Conservation (phyloP, 2,329 filamentous ascomycete species). For the Onygenales sp. region DNA sequence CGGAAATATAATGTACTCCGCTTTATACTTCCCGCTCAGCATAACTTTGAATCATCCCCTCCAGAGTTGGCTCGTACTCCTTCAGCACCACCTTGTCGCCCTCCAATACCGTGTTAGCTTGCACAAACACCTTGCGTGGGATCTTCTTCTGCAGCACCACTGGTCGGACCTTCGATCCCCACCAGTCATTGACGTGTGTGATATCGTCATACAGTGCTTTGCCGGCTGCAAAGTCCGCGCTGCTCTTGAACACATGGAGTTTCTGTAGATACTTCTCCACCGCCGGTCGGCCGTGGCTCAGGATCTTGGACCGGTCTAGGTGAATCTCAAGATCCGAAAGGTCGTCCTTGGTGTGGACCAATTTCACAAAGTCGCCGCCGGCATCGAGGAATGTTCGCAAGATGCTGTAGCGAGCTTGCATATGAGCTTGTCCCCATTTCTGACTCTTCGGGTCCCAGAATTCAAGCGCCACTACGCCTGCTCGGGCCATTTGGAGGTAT, state of each 20-base stretch:
- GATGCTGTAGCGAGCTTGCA: slow-evolving; percentile 85
- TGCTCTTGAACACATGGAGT: slow-evolving; percentile 85
- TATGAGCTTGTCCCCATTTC: slow-evolving; percentile 91
- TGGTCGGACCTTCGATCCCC: slow-evolving; percentile 65
- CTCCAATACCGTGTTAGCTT: slow-evolving; percentile 72
- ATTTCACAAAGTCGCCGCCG: slow-evolving; percentile 75
- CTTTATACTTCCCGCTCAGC: slow-evolving; percentile 46
- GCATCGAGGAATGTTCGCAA: slow-evolving; percentile 67
- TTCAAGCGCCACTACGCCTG: slow-evolving; percentile 80
- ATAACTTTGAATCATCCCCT: slow-evolving; percentile 79
- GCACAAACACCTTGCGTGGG: slow-evolving; percentile 68
- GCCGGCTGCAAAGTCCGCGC: slow-evolving; percentile 72
- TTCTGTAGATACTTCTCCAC: slow-evolving; percentile 84
- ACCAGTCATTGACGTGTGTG: slow-evolving; percentile 76
- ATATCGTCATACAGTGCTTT: slow-evolving; percentile 72
- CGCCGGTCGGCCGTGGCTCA: slow-evolving; percentile 70
- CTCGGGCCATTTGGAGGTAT: slow-evolving; percentile 88
- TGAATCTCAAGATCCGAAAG: slow-evolving; percentile 73
- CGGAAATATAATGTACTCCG: too few relatives aligned
- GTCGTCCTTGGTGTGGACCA: slow-evolving; percentile 65
- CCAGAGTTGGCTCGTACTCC: slow-evolving; percentile 74
- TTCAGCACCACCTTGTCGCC: slow-evolving; percentile 64
- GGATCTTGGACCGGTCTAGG: slow-evolving; percentile 77
- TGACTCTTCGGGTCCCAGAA: slow-evolving; percentile 87
- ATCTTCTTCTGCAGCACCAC: slow-evolving; percentile 53